phyloP scores from a whole-genome alignment of 2,329 filamentous ascomycete genomes.

The Arthrobotrys pseudoclavata region DNA sequence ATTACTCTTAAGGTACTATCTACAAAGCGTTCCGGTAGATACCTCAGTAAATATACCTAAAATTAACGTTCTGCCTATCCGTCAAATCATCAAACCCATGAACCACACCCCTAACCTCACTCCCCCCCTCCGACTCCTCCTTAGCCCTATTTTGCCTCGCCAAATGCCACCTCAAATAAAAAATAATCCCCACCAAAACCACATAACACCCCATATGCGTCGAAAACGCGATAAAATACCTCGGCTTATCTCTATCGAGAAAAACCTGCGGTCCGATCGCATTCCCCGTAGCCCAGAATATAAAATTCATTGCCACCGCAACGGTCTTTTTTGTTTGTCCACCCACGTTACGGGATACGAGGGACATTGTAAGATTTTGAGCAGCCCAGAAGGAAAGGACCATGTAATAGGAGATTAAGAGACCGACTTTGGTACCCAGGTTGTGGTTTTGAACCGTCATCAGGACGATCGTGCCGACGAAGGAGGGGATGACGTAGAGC shows the following conservation, averaged over 20 bases:
- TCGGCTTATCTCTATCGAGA: conserved; percentile 72
- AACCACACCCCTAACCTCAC: conserved; percentile 67
- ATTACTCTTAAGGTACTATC: conserved; percentile 19
- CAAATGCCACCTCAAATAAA: conserved; percentile 74
- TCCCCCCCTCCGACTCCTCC: conserved; percentile 68
- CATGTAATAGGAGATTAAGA: conserved; percentile 82
- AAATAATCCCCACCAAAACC: conserved; percentile 72
- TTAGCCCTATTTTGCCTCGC: conserved; percentile 70
- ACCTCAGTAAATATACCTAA: conserved; percentile 71
- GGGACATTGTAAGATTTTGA: conserved; percentile 76
- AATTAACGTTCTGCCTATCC: conserved; percentile 73
- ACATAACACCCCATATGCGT: conserved; percentile 79
- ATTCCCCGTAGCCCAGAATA: conserved; percentile 78
- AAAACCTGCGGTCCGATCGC: conserved; percentile 77
- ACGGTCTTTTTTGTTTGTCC: conserved; percentile 81
- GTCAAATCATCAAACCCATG: conserved; percentile 76
- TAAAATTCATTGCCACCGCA: conserved; percentile 77
- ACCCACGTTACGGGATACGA: conserved; percentile 78
- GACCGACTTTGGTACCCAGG: conserved; percentile 74
- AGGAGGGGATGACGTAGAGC: conserved; percentile 76
- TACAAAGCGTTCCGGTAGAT: background rate
- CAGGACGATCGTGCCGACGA: conserved; percentile 78
- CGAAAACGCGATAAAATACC: conserved; percentile 78
- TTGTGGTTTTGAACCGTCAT: conserved; percentile 76
- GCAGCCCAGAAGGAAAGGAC: conserved; percentile 82